Evolutionary conservation across 192 early-diverging fungal genomes (phyloP).

Genomic region (Haplosporangium gracile): DNA sequence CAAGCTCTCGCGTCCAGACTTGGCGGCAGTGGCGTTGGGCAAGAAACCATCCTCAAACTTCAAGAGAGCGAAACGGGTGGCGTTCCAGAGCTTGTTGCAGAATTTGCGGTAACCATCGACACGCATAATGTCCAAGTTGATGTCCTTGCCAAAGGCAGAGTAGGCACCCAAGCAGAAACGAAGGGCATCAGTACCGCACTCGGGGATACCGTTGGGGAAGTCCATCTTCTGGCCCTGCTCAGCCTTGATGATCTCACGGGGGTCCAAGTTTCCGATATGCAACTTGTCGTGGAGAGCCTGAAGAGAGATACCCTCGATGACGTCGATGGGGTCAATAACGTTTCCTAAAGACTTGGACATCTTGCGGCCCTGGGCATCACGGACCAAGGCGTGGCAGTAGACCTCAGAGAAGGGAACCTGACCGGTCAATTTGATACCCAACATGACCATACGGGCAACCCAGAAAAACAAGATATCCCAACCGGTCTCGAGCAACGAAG

Average conservation of each 20-base stretch:
- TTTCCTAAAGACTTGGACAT: constrained; percentile 98
- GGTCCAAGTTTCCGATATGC: constrained; percentile 89
- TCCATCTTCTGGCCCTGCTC: constrained; percentile 87
- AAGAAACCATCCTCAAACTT: constrained; percentile 93
- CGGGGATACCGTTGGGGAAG: constrained; percentile 97
- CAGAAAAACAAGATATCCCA: constrained; percentile 99
- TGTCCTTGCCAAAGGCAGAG: constrained; percentile 84
- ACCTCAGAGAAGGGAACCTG: constrained; percentile 94
- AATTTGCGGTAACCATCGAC: constrained; percentile 99
- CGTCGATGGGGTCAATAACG: constrained; percentile 97
- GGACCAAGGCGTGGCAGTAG: constrained; percentile 98
- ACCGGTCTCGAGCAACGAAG: constrained; percentile 94
- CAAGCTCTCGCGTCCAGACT: constrained; percentile 86
- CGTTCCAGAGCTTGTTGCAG: constrained; percentile 99
- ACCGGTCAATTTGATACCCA: constrained; percentile 96
- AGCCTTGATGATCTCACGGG: constrained; percentile 89
- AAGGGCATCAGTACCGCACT: constrained; percentile 97
- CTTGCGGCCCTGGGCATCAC: constrained; percentile 98
- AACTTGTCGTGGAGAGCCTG: constrained; percentile 83
- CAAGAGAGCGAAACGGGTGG: constrained; percentile 94
- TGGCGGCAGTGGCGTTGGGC: constrained; percentile 67
- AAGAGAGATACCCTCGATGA: constrained; percentile 94
- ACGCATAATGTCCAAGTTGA: constrained; percentile 94
- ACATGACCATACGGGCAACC: constrained; percentile 99
- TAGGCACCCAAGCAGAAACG: constrained; percentile 87